Conservation (phyloP, 768 basidiomycete species). For the Piloderma croceum region DNA sequence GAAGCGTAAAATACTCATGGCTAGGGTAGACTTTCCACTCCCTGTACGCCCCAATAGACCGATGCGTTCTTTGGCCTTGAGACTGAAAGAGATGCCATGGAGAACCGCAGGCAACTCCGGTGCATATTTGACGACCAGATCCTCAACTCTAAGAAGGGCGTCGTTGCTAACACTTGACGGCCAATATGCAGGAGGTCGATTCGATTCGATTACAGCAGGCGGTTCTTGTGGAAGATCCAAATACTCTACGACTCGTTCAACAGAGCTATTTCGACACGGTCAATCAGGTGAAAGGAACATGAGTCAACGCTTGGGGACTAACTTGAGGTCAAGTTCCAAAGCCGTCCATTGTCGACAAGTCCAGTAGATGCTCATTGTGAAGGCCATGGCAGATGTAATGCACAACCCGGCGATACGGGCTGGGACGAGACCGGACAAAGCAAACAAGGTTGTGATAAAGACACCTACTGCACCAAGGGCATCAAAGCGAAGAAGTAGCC, state of each 20-base stretch:
- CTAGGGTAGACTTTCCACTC: conserved; percentile 79
- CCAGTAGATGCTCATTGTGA: conserved; percentile 49
- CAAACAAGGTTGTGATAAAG: conserved; percentile 69
- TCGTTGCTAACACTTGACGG: conserved; percentile 65
- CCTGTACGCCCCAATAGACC: conserved; percentile 80
- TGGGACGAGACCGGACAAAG: conserved; percentile 53
- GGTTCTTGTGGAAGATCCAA: conserved; percentile 87
- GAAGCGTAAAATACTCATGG: conserved; percentile 82
- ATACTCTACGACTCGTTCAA: conserved; percentile 90
- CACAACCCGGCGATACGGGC: conserved; percentile 66
- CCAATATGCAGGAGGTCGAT: conserved; percentile 88
- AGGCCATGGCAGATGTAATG: conserved; percentile 70
- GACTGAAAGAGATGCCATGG: conserved; percentile 65
- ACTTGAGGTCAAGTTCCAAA: conserved; percentile 75
- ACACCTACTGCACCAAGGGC: conserved; percentile 67
- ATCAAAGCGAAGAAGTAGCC: conserved; percentile 83
- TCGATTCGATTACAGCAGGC: conserved; percentile 64
- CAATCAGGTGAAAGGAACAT: conserved; percentile 6
- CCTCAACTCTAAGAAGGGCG: conserved; percentile 60
- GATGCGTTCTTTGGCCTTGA: conserved; percentile 68
- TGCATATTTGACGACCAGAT: conserved; percentile 77
- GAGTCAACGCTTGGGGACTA: conserved; percentile 22
- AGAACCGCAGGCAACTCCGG: conserved; percentile 80
- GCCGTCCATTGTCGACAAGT: conserved; percentile 44
- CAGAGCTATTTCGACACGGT: conserved; percentile 46